phyloP scores from a whole-genome alignment of 495 filamentous ascomycete species.

The Talaromyces liani region DNA sequence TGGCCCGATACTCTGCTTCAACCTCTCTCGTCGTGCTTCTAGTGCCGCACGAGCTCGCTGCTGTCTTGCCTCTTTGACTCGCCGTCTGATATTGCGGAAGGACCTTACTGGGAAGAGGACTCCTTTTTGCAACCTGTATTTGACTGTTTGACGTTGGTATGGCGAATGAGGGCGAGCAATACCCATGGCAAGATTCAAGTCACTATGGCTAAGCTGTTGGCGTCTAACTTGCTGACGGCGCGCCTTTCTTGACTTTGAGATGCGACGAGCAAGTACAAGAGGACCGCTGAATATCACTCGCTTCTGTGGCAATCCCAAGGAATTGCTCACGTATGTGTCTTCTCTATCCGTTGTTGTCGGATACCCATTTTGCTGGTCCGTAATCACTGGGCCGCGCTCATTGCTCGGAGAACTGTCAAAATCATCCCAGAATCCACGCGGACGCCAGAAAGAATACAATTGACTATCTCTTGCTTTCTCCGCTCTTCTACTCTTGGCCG shows the following conservation, averaged over 20 bases:
- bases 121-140: constrained; percentile 33
- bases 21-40: constrained; percentile 55
- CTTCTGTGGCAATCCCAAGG: constrained; percentile 45
- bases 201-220: constrained; percentile 4
- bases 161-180: constrained; percentile 14
- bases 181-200: not conserved
- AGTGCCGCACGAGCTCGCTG: constrained; percentile 43
- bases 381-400: constrained; percentile 12
- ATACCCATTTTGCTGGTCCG: constrained; percentile 14
- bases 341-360: constrained; percentile 24
- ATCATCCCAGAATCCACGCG: constrained; percentile 64
- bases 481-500: constrained; percentile 36
- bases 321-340: constrained; percentile 38
- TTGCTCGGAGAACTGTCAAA: constrained; percentile 39
- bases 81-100: constrained; percentile 42
- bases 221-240: constrained; percentile 15
- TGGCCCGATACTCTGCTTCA: constrained; percentile 59
- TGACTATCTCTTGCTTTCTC: constrained; percentile 42
- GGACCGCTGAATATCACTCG: constrained; percentile 39
- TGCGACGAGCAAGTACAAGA: constrained; percentile 30
- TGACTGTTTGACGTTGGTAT: constrained; percentile 22
- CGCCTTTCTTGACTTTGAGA: constrained; percentile 27
- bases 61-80: constrained; percentile 52
- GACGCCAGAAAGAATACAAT: constrained; percentile 77
- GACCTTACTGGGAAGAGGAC: constrained; percentile 47